Base-by-base conservation (phyloP, 2,329 filamentous ascomycete species). In the Calonectria hongkongensis region DNA sequence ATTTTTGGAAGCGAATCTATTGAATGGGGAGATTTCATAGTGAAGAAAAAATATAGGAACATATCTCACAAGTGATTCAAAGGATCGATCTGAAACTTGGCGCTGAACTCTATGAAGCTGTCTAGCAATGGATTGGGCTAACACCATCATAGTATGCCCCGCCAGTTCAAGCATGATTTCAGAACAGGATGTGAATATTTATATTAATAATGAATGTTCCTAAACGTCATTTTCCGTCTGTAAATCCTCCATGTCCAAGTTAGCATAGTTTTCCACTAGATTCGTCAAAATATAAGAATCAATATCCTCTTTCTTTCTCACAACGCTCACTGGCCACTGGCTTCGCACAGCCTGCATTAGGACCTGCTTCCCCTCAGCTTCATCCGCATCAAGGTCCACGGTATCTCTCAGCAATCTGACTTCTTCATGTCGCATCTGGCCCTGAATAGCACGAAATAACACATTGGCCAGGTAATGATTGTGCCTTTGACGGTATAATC, bases 391-490 rank as follows among this genome's bases (percentile, higher is more conserved):
- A 2, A 78, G 25, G 1, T 64, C 67, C 68, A 80, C 75, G 0
- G 74, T 73, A 0, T 50, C 68, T 54, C 66, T 72, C 3, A 81
- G 30, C 0, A 82, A 64, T 0, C 62, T 21, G 1, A 77, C 50
- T n/a, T 83, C 82, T n/a, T 78, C 67, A 0, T 74, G 72, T 0
- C 81, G 75, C 84, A 85, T 85, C 7, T 78, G 79, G 1, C 82
- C 83, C 3, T 80, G 76, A 16, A 85, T 75, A 1, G 85, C 81
- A 0, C 77, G 78, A 66, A 82, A 85, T 0, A 85, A 73, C 0
- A 80, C 80, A 45, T 82, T 76, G 0, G 80, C 81, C 7, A 85
- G 65, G 66, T 84, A 82, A 56, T 84, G 80, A 39, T 82, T 84
- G 10, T 69, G 80, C 1, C 82, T 81, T 58, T 85, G 84, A 39